Evolutionary conservation across 192 early-diverging fungal genomes (phyloP).

Genomic region (Lunasporangiospora selenospora): DNA sequence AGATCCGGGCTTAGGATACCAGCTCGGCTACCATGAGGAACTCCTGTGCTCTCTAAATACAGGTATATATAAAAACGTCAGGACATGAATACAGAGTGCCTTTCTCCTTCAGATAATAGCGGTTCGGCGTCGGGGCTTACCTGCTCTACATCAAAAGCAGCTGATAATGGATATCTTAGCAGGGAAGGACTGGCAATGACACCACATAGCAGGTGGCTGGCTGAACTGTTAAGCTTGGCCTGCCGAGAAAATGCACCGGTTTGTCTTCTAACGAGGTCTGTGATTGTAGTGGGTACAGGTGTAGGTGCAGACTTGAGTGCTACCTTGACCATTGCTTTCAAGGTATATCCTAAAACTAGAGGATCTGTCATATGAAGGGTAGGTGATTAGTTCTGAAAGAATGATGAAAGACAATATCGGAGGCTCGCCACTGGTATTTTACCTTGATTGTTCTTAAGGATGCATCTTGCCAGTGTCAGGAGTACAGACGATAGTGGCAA

Average conservation of each 20-base stretch:
- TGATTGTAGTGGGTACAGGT: constrained; percentile 8
- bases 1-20: too few relatives aligned
- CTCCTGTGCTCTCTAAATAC: constrained; percentile 40
- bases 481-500: constrained; percentile 1
- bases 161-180: neutral
- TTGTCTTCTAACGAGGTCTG: constrained; percentile 5
- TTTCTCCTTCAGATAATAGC: too few relatives aligned
- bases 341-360: constrained; percentile 9
- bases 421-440: too few relatives aligned
- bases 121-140: too few relatives aligned
- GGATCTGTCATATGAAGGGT: constrained; percentile 26
- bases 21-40: constrained; percentile 33
- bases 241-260: too few relatives aligned
- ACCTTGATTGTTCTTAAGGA: too few relatives aligned
- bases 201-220: too few relatives aligned
- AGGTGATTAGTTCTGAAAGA: too few relatives aligned
- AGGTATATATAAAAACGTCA: constrained; percentile 10
- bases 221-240: too few relatives aligned
- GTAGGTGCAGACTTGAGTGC: constrained; percentile 6
- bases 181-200: too few relatives aligned
- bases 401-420: too few relatives aligned
- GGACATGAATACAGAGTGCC: too few relatives aligned
- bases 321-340: constrained; percentile 28
- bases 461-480: constrained; percentile 18
- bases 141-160: neutral